Evolutionary conservation across 202 grass and related monocot genomes (phyloP).

Genomic region (Elaeis oleifera): DNA sequence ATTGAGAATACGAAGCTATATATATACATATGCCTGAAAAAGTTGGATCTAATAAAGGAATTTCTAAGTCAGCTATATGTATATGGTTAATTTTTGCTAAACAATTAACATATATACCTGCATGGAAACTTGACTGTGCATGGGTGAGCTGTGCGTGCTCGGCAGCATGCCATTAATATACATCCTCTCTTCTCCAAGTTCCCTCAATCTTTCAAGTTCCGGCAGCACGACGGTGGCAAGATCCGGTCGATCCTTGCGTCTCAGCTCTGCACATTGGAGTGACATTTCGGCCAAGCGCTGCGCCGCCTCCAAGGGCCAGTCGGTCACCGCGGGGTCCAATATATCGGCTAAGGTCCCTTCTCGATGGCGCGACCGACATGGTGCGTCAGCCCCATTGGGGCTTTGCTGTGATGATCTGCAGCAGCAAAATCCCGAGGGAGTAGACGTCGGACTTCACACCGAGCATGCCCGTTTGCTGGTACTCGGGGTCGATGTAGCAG

Average conservation of each 20-base stretch:
- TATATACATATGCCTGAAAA: too few species aligned
- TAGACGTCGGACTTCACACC: constrained; percentile 93
- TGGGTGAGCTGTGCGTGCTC: constrained; percentile 25
- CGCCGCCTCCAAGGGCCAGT: constrained; percentile 66
- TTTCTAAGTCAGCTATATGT: too few species aligned
- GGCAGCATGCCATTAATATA: constrained; percentile 5
- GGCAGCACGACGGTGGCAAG: constrained; percentile 59
- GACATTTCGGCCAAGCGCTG: constrained; percentile 43
- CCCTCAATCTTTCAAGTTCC: constrained; percentile 44
- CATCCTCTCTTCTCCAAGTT: constrained; percentile 61
- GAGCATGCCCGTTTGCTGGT: constrained; percentile 83
- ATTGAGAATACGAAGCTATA: too few species aligned
- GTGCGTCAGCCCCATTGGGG: constrained; percentile 80
- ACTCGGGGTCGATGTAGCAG: constrained; percentile 56
- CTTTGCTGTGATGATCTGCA: constrained; percentile 61
- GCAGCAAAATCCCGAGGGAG: constrained; percentile 82
- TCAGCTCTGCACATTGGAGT: constrained; percentile 57
- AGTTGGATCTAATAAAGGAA: too few species aligned
- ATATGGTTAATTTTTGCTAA: too few species aligned
- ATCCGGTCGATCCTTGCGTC: constrained; percentile 67
- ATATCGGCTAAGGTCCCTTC: constrained; percentile 43
- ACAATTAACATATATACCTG: neutral
- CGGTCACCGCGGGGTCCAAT: constrained; percentile 39
- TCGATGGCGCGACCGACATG: constrained; percentile 51
- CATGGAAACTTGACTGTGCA: constrained; percentile 20